Conservation (phyloP, 768 basidiomycete genomes). For the Pleurotus cornucopiae region DNA sequence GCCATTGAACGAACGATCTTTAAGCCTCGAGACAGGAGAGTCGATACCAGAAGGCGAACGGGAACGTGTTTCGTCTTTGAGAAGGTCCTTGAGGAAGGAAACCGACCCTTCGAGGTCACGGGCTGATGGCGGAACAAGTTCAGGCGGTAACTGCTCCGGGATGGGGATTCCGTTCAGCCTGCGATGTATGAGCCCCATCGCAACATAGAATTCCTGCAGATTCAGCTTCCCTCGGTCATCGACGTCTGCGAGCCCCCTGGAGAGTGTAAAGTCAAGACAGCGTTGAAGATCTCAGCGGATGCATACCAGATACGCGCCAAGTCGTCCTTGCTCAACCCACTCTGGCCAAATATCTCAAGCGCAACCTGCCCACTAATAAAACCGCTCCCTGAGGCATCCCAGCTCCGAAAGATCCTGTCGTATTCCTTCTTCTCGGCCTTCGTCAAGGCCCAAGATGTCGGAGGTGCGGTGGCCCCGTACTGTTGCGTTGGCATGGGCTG, state of each 20-base stretch:
- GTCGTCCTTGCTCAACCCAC: slow-evolving; percentile 85
- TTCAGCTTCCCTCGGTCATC: slow-evolving; percentile 96
- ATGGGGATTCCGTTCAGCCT: slow-evolving; percentile 90
- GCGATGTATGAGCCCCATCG: slow-evolving; percentile 97
- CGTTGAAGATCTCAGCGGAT: neutral
- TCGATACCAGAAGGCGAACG: slow-evolving; percentile 56
- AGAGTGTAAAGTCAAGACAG: neutral
- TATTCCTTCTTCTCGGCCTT: slow-evolving; percentile 95
- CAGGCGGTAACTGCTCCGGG: slow-evolving; percentile 81
- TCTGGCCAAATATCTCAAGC: slow-evolving; percentile 90
- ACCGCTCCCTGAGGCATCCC: slow-evolving; percentile 78
- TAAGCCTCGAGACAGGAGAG: slow-evolving; percentile 53
- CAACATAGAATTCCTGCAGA: slow-evolving; percentile 94
- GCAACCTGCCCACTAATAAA: slow-evolving; percentile 86
- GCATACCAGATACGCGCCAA: slow-evolving; percentile 90
- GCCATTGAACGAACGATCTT: slow-evolving; percentile 68
- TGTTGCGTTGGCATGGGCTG: slow-evolving; percentile 81
- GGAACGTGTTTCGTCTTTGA: slow-evolving; percentile 81
- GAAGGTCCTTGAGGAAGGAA: slow-evolving; percentile 80
- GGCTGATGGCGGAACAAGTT: slow-evolving; percentile 89
- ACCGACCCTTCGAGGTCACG: slow-evolving; percentile 87
- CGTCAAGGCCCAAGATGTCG: slow-evolving; percentile 81
- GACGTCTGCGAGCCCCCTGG: slow-evolving; percentile 86
- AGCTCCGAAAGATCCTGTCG: slow-evolving; percentile 94
- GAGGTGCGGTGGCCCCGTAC: slow-evolving; percentile 59